A percentile compares a stretch with the other conserved stretches of the same genome.
These are phyloP conservation scores for Ocimum tenuiflorum DNA, from an alignment of 257 asterid species.

Conservation along the genomic window DNA sequence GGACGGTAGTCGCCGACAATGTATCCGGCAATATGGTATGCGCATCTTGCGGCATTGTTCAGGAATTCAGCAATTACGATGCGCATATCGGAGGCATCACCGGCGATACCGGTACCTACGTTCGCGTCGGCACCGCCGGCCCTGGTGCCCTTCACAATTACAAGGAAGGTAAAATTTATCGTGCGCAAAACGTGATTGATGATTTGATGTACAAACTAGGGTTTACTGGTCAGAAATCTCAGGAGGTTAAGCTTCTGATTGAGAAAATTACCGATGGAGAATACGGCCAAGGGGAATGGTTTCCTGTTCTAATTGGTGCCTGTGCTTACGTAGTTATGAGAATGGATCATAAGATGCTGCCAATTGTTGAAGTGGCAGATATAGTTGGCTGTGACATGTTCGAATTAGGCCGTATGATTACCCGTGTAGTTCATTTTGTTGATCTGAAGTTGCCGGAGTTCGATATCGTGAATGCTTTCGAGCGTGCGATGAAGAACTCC, in stretches of 20 bases:
- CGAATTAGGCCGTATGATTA: slow-evolving; percentile 64
- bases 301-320: slow-evolving; percentile 54
- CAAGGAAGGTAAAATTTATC: slow-evolving; percentile 43
- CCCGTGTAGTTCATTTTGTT: slow-evolving; percentile 50
- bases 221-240: slow-evolving; percentile 32
- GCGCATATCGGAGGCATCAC: slow-evolving; percentile 44
- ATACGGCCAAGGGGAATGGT: slow-evolving; percentile 73
- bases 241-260: slow-evolving; percentile 39
- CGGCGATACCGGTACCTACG: slow-evolving; percentile 43
- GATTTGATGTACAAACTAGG: slow-evolving; percentile 40
- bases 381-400: slow-evolving; percentile 46
- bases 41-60: slow-evolving; percentile 52
- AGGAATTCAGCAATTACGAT: slow-evolving; percentile 48
- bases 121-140: slow-evolving; percentile 55
- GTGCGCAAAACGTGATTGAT: slow-evolving; percentile 46
- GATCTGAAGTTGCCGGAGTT: slow-evolving; percentile 59
- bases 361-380: slow-evolving; percentile 45
- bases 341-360: slow-evolving; percentile 37
- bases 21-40: slow-evolving; percentile 42
- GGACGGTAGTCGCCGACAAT: slow-evolving; percentile 25
- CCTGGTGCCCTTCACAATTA: slow-evolving; percentile 33
- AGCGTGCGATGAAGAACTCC: slow-evolving; percentile 30
- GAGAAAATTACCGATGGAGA: slow-evolving; percentile 53
- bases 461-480: slow-evolving; percentile 48
- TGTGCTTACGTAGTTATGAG: slow-evolving; percentile 71